Base-by-base conservation (phyloP, 805 yeast species). In the Candida odintsovae region DNA sequence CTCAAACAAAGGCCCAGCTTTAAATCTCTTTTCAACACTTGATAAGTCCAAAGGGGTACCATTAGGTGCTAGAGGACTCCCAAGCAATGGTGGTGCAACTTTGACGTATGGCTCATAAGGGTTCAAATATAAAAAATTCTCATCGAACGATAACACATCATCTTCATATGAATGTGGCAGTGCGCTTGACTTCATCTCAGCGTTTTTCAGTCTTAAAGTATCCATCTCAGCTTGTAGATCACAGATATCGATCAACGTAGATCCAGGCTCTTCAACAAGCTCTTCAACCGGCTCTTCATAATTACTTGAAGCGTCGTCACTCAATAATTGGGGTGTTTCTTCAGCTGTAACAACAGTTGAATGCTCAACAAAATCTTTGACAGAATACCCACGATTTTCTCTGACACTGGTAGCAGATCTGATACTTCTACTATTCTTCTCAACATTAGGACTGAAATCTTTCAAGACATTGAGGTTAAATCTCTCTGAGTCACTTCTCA, bases 31-130 rank as follows among this genome's bases (percentile, higher is more conserved):
- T 10, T 43, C 45, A 29, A 58, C 52, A 12, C n/a, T 11, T n/a
- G 63, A 52, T 9, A 59, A 39, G 18, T 59, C 58, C 40, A 59
- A 51, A 1, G 47, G 48, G 3, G 59, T 50, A 2, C 46, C 59
- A 29, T 45, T 38, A 7, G 52, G 50, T 4, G 56, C 53, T 41
- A 59, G 51, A 11, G 56, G 57, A 1, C 25, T 13, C 0, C 64
- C 62, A 12, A 48, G 44, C 25, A 22, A 39, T 19, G 53, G 53
- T 1, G 58, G 55, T 1, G 47, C 51, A 13, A 57, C 61, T 18
- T 49, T 47, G 20, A 53, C 56, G 38, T 22, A 59, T 3, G 42
- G 25, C 22, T 48, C 31, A 36, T 47, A 40, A 3, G 57, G 55
- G 21, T 50, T 49, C 44, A 59, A 51, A 16, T 41, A 45, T 9